Percentiles rank a stretch among this genome's conserved stretches.
Conservation (phyloP, 306 rosid genomes). For the Inga oerstediana region DNA sequence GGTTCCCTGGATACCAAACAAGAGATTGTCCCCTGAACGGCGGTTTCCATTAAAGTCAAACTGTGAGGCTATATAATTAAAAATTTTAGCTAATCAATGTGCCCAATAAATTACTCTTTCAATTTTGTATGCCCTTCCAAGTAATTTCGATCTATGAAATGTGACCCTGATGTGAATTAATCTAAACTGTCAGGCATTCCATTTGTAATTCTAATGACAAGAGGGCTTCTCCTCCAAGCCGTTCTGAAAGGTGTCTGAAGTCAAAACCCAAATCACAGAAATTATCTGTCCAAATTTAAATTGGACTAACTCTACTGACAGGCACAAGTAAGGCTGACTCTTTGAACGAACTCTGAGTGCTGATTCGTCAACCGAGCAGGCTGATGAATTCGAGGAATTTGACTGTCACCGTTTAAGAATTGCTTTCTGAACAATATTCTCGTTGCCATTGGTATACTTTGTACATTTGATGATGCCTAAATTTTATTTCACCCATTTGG, state of each 20-base stretch:
- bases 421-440: neutral
- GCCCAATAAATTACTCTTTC: neutral
- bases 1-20: slow-evolving; percentile 24
- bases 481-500: neutral
- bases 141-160: neutral
- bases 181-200: neutral
- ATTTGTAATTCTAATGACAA: neutral
- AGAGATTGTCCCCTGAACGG: neutral
- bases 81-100: neutral
- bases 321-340: neutral
- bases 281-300: neutral
- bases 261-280: neutral
- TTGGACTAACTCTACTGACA: neutral
- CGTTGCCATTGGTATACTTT: neutral
- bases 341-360: neutral
- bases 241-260: neutral
- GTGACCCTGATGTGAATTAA: neutral
- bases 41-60: neutral
- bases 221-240: neutral
- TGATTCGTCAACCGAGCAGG: neutral
- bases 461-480: neutral
- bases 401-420: neutral
- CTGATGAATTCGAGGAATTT: neutral
- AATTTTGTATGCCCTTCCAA: neutral
- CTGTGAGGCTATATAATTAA: neutral